Conservation (phyloP, 78 protist genomes). For the Creolimax fragrantissima region DNA sequence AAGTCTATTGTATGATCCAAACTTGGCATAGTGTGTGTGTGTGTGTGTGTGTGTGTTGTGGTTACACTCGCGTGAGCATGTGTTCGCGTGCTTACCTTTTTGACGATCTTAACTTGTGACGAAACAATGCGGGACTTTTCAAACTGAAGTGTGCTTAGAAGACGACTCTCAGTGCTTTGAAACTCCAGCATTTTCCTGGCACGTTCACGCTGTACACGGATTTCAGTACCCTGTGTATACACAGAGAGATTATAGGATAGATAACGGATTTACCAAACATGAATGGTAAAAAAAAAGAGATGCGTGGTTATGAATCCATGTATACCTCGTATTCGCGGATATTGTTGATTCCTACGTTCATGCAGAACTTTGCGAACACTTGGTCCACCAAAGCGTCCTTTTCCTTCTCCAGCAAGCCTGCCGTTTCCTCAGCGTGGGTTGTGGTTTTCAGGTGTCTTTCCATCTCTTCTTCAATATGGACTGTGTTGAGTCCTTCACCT, state of each 20-base stretch:
- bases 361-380: constrained; percentile 43
- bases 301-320: no score
- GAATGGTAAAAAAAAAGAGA: no score
- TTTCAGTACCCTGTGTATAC: not conserved
- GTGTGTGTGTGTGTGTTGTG: no score
- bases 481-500: not conserved
- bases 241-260: no score
- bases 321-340: constrained; percentile 66
- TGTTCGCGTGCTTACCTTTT: not conserved
- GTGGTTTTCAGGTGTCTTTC: not conserved
- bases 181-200: not conserved
- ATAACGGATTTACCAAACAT: no score
- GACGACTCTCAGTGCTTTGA: not conserved
- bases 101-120: not conserved
- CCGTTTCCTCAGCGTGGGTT: not conserved
- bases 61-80: no score
- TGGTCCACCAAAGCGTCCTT: constrained; percentile 21
- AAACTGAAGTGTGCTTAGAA: not conserved
- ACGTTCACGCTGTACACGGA: not conserved
- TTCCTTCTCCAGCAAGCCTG: not conserved
- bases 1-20: no score
- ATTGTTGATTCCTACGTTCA: constrained; percentile 36
- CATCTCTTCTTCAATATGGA: not conserved
- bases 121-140: not conserved
- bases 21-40: no score